These are phyloP conservation scores for Candida khao-thaluensis DNA, from an alignment of 805 yeast genomes.

Conservation along the genomic window DNA sequence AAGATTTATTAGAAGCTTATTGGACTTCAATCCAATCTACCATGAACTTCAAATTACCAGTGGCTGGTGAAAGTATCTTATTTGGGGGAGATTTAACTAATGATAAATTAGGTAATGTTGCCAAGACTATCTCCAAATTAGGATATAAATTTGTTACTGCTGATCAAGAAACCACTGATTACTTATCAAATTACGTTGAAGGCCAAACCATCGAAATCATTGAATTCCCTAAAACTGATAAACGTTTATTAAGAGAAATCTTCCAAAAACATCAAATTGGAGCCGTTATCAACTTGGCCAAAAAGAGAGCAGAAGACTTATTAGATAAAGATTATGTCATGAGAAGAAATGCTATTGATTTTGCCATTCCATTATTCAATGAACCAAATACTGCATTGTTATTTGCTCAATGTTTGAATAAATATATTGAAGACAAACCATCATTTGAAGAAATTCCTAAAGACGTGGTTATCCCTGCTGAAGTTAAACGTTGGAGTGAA, in stretches of 20 bases:
- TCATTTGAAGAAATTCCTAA: slow-evolving; percentile 44
- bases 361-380: slow-evolving; percentile 92
- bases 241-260: slow-evolving; percentile 88
- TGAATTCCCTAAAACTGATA: slow-evolving; percentile 90
- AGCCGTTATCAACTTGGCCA: slow-evolving; percentile 90
- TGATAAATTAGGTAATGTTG: slow-evolving; percentile 71
- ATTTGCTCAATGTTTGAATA: slow-evolving; percentile 79
- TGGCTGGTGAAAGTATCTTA: slow-evolving; percentile 83
- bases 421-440: slow-evolving; percentile 58
- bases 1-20: slow-evolving; percentile 82
- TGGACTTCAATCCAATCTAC: slow-evolving; percentile 97
- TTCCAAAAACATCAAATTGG: slow-evolving; percentile 83
- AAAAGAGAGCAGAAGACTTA: slow-evolving; percentile 80
- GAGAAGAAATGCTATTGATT: slow-evolving; percentile 99
- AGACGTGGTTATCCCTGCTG: slow-evolving; percentile 65
- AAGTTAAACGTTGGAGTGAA: slow-evolving; percentile 96
- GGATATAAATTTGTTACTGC: slow-evolving; percentile 86
- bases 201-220: slow-evolving; percentile 56
- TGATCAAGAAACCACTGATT: slow-evolving; percentile 65
- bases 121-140: slow-evolving; percentile 61
- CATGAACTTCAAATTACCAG: slow-evolving; percentile 94
- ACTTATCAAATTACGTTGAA: slow-evolving; percentile 53
- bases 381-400: slow-evolving; percentile 91
- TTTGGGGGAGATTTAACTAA: slow-evolving; percentile 91
- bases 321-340: slow-evolving; percentile 90